Base-by-base conservation (phyloP, 2,329 filamentous ascomycete species). In the Exophiala sp. region DNA sequence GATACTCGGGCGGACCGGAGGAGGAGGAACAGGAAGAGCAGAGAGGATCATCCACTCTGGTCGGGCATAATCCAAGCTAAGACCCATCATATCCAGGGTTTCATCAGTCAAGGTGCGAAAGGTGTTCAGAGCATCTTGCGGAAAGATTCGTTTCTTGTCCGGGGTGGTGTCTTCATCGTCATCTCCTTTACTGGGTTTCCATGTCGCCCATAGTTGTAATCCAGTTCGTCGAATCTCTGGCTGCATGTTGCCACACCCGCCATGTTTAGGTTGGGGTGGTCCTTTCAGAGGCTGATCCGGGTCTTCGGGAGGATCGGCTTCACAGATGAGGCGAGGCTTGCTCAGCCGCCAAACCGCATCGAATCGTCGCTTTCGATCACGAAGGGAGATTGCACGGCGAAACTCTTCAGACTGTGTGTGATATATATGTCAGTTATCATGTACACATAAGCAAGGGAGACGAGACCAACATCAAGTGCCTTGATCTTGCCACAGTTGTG, bases 1-100 rank as follows among this genome's bases (percentile, higher is more conserved):
- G 62, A 98, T 95, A 77, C 89, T 96, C 3, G 93, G 93, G 47
- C 93, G 86, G 30, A 99, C 94, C 2, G 93, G 90, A 41, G 93
- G 93, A 2, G 93, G 93, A 1, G 93, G 93, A 0, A 98, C 94
- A 3, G 93, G 90, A 40, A 99, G 78, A 43, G 97, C 90, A 0
- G 89, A 95, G 55, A 98, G 75, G 54, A 98, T 81, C 88, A 99
- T 95, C 93, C 93, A 98, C 67, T 98, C 93, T 0, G 93, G 93
- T 40, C 91, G 84, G 49, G 94, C 91, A 63, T 97, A 97, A 66
- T 97, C 88, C 50, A 85, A 85, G 70, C 91, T 98, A 63, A 98
- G 73, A 27, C 93, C 93, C 73, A 99, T 88, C 60, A 93, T 83
- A 48, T 79, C 76, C 55, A 96, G 81, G 53, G 95, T 91, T 14